Evolutionary conservation across 345 rosid species (phyloP).

Genomic region (Eucalyptus sp.): DNA sequence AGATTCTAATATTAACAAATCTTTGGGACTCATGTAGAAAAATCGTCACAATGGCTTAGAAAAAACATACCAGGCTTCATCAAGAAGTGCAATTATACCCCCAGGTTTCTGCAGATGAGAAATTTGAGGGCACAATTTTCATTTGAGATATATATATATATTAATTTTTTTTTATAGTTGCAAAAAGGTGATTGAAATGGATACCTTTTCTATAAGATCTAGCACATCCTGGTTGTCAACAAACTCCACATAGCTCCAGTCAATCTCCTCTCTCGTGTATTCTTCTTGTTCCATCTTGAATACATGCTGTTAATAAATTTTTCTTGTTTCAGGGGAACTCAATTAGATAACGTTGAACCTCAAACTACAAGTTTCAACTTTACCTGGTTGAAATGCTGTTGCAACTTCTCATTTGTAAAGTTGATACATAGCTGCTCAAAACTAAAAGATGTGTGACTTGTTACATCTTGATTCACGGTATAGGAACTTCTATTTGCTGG

Average conservation of each 20-base stretch:
- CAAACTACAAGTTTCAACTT: background rate
- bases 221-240: conserved; percentile 98
- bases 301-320: conserved; percentile 66
- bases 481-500: background rate
- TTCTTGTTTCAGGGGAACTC: background rate
- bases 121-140: background rate
- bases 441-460: conserved; percentile 10
- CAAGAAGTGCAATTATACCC: conserved; percentile 92
- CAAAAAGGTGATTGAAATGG: background rate
- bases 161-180: background rate
- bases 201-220: conserved; percentile 89
- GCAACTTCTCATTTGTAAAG: conserved; percentile 96
- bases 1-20: background rate
- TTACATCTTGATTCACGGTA: background rate
- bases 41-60: background rate
- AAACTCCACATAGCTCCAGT: conserved; percentile 99
- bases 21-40: background rate
- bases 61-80: conserved; percentile 86
- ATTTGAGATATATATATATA: background rate
- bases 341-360: background rate
- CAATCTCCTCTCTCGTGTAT: conserved; percentile 94
- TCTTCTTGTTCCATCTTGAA: conserved; percentile 99
- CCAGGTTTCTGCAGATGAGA: conserved; percentile 70
- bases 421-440: conserved; percentile 99
- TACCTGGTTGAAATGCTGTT: conserved; percentile 99